A percentile compares a stretch with the other conserved stretches of the same genome.
Evolutionary conservation across 768 basidiomycete genomes (phyloP).

Genomic region (Pulveroboletus sp.): DNA sequence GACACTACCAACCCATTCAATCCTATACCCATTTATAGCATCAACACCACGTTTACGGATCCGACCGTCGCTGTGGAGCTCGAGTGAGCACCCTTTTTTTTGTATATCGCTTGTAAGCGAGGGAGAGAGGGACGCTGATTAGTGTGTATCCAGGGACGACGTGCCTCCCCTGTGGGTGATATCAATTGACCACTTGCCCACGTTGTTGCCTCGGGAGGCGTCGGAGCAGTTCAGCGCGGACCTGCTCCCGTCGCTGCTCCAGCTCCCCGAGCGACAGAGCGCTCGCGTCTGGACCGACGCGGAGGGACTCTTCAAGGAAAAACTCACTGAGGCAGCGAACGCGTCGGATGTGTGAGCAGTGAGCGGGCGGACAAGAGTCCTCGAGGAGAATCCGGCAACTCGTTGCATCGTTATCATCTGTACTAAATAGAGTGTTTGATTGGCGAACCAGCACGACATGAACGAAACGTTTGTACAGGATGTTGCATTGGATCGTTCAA

Average conservation of each 20-base stretch:
- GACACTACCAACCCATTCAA: conserved; percentile 99
- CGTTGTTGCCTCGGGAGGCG: conserved; percentile 89
- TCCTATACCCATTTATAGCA: conserved; percentile 89
- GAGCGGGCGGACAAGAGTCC: neutral
- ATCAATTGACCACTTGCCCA: conserved; percentile 96
- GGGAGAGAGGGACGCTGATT: no score
- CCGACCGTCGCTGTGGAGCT: conserved; percentile 87
- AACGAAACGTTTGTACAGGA: no score
- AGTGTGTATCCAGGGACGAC: conserved; percentile 39
- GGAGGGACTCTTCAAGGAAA: conserved; percentile 73
- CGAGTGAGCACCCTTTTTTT: conserved; percentile 38
- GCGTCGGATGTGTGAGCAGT: conserved; percentile 1
- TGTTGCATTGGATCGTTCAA: no score
- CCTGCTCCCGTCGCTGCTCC: conserved; percentile 76
- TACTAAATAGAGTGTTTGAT: no score
- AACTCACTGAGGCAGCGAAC: conserved; percentile 45
- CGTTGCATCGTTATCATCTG: no score
- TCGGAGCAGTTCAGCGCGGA: conserved; percentile 94
- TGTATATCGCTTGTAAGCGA: no score
- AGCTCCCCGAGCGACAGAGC: conserved; percentile 61
- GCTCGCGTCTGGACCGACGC: conserved; percentile 87
- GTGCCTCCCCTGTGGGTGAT: conserved; percentile 77
- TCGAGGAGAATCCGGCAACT: no score
- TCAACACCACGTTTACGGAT: conserved; percentile 91
- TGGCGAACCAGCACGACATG: neutral